Evolutionary conservation across 2,329 filamentous ascomycete genomes (phyloP).

Genomic region (Didymosphaeria variabile): DNA sequence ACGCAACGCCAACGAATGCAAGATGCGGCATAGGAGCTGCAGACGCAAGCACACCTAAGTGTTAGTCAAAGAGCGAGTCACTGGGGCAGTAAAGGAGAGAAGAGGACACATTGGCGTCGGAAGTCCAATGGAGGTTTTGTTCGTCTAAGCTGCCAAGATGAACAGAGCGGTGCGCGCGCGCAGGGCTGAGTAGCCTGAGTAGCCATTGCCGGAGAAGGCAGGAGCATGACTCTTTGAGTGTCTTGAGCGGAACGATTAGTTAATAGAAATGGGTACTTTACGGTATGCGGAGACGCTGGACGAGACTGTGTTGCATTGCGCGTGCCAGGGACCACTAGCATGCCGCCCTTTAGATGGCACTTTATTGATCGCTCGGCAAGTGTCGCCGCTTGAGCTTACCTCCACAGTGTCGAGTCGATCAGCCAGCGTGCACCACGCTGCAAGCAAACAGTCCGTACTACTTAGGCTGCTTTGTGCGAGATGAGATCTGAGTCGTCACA

Average conservation of each 20-base stretch:
- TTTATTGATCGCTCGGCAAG: constrained; percentile 10
- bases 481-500: not conserved
- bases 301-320: constrained; percentile 10
- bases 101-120: constrained; percentile 14
- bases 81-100: not conserved
- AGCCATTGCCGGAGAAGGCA: constrained; percentile 5
- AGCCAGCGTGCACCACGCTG: not conserved
- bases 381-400: constrained; percentile 4
- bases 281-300: constrained; percentile 6
- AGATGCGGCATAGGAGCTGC: constrained; percentile 3
- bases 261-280: constrained; percentile 4
- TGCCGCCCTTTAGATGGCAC: constrained; percentile 10
- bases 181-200: constrained; percentile 14
- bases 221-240: constrained; percentile 4
- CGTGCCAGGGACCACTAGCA: constrained; percentile 10
- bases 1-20: not conserved
- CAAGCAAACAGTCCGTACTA: not conserved
- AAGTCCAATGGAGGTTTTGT: not conserved
- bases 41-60: not conserved
- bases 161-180: constrained; percentile 2
- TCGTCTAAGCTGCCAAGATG: constrained; percentile 19
- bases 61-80: not conserved
- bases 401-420: not conserved
- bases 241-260: constrained; percentile 6
- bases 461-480: not conserved